Evolutionary conservation across 2,329 filamentous ascomycete genomes (phyloP), one percentile per base, ranked within the genome.

Genomic region (Phoma herbarum): DNA sequence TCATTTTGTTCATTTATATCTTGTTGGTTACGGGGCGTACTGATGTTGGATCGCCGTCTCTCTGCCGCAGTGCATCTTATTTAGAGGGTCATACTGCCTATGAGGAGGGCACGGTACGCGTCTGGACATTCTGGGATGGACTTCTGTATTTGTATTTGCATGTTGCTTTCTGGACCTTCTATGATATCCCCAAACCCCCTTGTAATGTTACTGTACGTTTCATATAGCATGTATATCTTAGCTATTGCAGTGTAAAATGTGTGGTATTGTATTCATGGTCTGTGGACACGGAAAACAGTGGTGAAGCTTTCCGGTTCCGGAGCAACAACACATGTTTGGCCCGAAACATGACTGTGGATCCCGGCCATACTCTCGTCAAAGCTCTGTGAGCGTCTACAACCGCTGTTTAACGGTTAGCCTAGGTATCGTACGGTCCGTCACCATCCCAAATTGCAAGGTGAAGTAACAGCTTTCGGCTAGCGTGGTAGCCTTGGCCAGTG

Each of bases 121-220:
- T 12, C 45, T 44, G 41, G 29, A 16, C 18, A 46, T n/a, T 20
- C n/a, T 28, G 1, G 23, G 23, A 10, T 39, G 45, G 20, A 14
- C 25, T 26, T 31, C 8, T 57, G 28, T 26, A 53, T 25, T 11
- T 57, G 28, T 26, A 53, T 25, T 23, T 22, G 14, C 43, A 29
- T 23, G 31, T 31, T 31, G 47, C 51, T 16, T 28, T 42, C 41
- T 50, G 25, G 39, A 49, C 25, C 25, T 51, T 50, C 26, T 43
- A 54, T 54, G 56, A 59, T 59, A 59, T 59, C 29, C 55, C 45
- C 16, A 45, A 54, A 50, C 42, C 22, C 25, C 6, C 39, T 59
- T 59, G 45, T 59, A 59, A 53, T 50, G 39, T 50, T 42, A 50
- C 14, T 45, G 39, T 59, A 53, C 7, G 31, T 41, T 54, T 35